Evolutionary conservation across 2,329 filamentous ascomycete genomes (phyloP), one percentile per base, ranked within the genome.

Genomic region (Chaetothyriales sp.): DNA sequence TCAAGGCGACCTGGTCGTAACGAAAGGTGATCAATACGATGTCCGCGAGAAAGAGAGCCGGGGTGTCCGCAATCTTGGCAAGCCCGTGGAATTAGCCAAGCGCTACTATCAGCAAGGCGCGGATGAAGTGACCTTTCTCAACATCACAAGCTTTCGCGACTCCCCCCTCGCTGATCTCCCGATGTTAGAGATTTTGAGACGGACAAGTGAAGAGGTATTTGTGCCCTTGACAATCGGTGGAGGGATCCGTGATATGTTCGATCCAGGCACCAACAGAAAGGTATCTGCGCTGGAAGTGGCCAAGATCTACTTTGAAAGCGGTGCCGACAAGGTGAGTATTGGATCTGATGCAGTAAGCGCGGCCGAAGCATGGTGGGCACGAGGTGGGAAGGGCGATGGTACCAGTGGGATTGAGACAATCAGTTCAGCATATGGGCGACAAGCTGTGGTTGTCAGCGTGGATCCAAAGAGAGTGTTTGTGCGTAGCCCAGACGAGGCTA

Each of bases 21-120:
- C 92, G 12, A 98, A 98, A 69, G 92, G 92, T 51, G 92, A 98
- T 68, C 90, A 96, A 67, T 98, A 98, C 70, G 92, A 98, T 63
- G 92, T 98, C 5, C 85, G 92, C 28, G 92, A 96, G 63, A 95
- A 95, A 69, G 46, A 63, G 22, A 70, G 70, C 47, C 73, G 77
- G 18, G 66, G 77, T 59, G 89, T 98, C 36, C 81, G 92, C 56
- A 98, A 98, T 67, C 76, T 98, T 2, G 92, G 92, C 57, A 98
- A 98, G 69, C 92, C 92, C 1, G 89, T 98, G 47, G 88, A 95
- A 57, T 85, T 98, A 78, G 92, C 92, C 7, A 80, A 80, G 68
- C 81, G 79, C 62, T 98, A 98, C 73, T 98, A 96, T 73, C 83
- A 93, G 63, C 87, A 95, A 69, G 92, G 92, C 53, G 89, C 92